Evolutionary conservation across 345 rosid species (phyloP), one percentile per base, ranked within the genome.

Genomic region (Gynandropsis gynandra): DNA sequence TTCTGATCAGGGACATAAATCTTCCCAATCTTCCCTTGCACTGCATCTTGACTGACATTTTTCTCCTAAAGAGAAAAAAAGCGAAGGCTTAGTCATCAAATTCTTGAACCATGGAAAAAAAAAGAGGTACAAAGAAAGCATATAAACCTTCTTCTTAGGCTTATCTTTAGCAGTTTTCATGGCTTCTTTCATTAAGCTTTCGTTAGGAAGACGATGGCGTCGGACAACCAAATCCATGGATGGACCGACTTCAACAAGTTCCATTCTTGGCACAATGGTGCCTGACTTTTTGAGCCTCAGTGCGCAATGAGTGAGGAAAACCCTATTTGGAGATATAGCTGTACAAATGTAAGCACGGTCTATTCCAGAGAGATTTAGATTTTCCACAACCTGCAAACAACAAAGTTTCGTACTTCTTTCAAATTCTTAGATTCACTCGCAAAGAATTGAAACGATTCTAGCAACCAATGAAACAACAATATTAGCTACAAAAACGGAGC

Each of bases 1-100:
- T 85, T 79, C 79, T 88, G 99, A 54, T 93, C 94, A 35, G 99
- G 99, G 42, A 93, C 62, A 66, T 82, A 87, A 47, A 92, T 78
- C 80, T 70, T 87, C 39, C 93, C 95, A 3, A 64, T 24, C 68
- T 71, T 87, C 48, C 98, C 96, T 32, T 51, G 58, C 20, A 85
- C 58, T 7, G 75, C 62, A 75, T 85, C 83, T 11, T 76, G 66
- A 61, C 71, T 59, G 17, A 92, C 96, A 67, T 87, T 92, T 59
- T 87, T 85, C 54, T 59, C 68, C 96, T 87, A 80, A 31, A 53
- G 49, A 53, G 15, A 62, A 9, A 62, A 24, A 64, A 16, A 49
- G 18, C 5, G 27, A 37, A 24, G 36, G 20, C 35, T 57, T 49
- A 5, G 50, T 47, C 27, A 35, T 32, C 3, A 0, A 6, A 18